A percentile compares a stretch with the other conserved stretches of the same genome.
These are phyloP conservation scores for Cytospora piceicola DNA, from an alignment of 2,329 filamentous ascomycete species.

Conservation along the genomic window DNA sequence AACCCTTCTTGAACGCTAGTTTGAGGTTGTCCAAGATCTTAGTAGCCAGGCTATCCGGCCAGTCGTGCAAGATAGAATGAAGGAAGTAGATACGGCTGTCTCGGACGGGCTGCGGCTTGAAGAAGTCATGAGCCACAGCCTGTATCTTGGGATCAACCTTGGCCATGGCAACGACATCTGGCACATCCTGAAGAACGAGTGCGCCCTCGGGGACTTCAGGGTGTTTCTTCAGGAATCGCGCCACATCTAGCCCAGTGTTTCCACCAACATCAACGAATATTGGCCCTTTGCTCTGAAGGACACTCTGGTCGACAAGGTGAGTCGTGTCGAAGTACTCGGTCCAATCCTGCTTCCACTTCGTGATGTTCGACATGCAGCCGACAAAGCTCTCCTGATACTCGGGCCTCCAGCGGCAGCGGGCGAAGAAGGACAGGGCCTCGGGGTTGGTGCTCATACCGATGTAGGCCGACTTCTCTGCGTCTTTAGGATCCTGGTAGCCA, in stretches of 20 bases:
- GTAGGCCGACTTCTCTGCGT: slow-evolving; percentile 31
- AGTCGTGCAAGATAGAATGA: slow-evolving; percentile 49
- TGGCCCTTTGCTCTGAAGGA: slow-evolving; percentile 12
- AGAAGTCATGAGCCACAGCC: slow-evolving; percentile 35
- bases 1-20: slow-evolving; percentile 43
- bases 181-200: slow-evolving; percentile 45
- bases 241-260: slow-evolving; percentile 43
- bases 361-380: slow-evolving; percentile 43
- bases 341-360: slow-evolving; percentile 41
- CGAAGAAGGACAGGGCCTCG: slow-evolving; percentile 41
- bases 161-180: slow-evolving; percentile 40
- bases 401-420: slow-evolving; percentile 38
- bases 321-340: slow-evolving; percentile 38
- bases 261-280: slow-evolving; percentile 46
- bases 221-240: slow-evolving; percentile 38
- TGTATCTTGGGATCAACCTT: slow-evolving; percentile 21
- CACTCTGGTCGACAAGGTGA: slow-evolving; percentile 31
- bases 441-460: slow-evolving; percentile 33
- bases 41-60: slow-evolving; percentile 42
- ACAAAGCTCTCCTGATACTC: slow-evolving; percentile 40
- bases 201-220: slow-evolving; percentile 39
- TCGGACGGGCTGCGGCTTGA: slow-evolving; percentile 34
- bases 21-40: slow-evolving; percentile 40
- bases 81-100: slow-evolving; percentile 46
- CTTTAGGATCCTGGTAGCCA: slow-evolving; percentile 39